phyloP scores from a whole-genome alignment of 1,284 basidiomycete species.

The Xerocomus minutiporus region DNA sequence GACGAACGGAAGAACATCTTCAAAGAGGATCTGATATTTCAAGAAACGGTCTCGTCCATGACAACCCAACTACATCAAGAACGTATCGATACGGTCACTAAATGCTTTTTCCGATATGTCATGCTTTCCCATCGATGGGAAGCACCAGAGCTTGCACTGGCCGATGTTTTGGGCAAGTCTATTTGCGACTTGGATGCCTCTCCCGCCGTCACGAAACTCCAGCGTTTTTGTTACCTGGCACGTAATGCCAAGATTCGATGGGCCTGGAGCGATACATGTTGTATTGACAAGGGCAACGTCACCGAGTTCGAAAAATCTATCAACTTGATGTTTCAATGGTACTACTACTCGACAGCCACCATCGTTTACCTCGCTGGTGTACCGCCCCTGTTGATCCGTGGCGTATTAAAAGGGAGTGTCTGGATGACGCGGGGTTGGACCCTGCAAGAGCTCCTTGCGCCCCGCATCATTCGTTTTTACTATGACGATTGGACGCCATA shows the following conservation, averaged over 20 bases:
- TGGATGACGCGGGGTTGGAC: constrained; percentile 30
- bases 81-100: constrained; percentile 7
- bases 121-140: constrained; percentile 28
- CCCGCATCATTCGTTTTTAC: constrained; percentile 23
- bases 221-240: constrained; percentile 16
- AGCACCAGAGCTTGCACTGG: constrained; percentile 13
- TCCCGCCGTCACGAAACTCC: constrained; percentile 13
- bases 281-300: constrained; percentile 24
- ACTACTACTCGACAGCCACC: constrained; percentile 13
- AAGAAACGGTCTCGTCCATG: constrained; percentile 20
- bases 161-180: constrained; percentile 14
- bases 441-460: constrained; percentile 26
- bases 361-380: constrained; percentile 22
- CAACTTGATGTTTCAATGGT: constrained; percentile 28
- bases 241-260: constrained; percentile 13
- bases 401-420: constrained; percentile 11
- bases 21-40: constrained; percentile 12
- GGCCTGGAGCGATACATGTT: constrained; percentile 29
- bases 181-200: constrained; percentile 13
- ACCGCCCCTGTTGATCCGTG: constrained; percentile 7
- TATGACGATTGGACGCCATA: constrained; percentile 25
- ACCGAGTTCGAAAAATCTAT: constrained; percentile 22
- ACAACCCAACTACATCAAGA: constrained; percentile 5
- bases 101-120: constrained; percentile 16
- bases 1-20: constrained; percentile 17